Evolutionary conservation across 257 asterid species (phyloP), one percentile per base, ranked within the genome.

Genomic region (Plantago ovata): DNA sequence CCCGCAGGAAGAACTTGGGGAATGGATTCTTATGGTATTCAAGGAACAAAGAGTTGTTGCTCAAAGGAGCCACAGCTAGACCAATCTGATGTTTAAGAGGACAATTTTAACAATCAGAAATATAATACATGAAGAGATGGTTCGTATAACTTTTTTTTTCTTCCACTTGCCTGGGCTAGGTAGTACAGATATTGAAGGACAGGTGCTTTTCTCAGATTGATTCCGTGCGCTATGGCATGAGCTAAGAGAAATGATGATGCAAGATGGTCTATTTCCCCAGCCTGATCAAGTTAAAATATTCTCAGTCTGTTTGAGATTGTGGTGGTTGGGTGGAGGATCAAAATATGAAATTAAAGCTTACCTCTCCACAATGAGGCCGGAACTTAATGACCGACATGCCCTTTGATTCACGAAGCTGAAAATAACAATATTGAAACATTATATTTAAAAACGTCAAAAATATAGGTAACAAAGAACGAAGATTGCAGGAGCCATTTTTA

Each of bases 321-420:
- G 36, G 24, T 21, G 55, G 55, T 49, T n/a, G 24, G 7, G 24
- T 21, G 33, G 10, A 11, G 3, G 24, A 10, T 15, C 24, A 32
- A 38, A 60, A 33, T 41, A 55, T 42, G 38, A 66, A 48, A 49
- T 49, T 49, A 10, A 52, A n/a, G 54, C 65, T 51, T 75, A 88
- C 98, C 98, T 92, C 98, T 73, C 98, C 98, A 70, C 94, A 77
- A 77, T 92, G 98, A 18, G 98, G 98, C 18, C 98, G 90, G 74
- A 92, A 85, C 80, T 88, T 92, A 72, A 92, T 92, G 33, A 91
- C 81, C 7, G 95, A 79, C 96, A 92, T 79, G 38, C 97, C 98
- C 72, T 92, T 92, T 7, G 94, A 87, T 69, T 88, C 98, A 6
- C 98, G 98, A 62, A 92, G 93, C 98, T 92, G 91, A 74, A 69